Evolutionary conservation across 306 rosid genomes (phyloP).

Genomic region (Vigna mungo): DNA sequence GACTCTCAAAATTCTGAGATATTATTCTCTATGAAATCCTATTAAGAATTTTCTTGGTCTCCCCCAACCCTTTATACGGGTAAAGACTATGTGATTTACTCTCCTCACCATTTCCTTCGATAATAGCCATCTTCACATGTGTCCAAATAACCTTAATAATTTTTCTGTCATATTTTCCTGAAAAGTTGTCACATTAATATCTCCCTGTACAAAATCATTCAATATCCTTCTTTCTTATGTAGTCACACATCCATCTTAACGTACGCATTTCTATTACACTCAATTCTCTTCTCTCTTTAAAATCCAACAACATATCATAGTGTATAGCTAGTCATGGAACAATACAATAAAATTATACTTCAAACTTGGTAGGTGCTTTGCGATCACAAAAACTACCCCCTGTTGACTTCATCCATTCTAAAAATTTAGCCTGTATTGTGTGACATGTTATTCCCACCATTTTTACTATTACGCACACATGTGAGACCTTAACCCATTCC

Average conservation of each 20-base stretch:
- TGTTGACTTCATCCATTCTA: neutral
- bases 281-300: neutral
- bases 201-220: neutral
- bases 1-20: neutral
- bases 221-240: neutral
- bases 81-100: neutral
- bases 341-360: neutral
- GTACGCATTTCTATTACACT: neutral
- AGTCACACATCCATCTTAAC: neutral
- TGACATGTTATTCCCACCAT: too few species aligned
- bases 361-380: neutral
- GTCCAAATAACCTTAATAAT: neutral
- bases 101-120: neutral
- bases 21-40: neutral
- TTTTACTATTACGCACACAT: too few species aligned
- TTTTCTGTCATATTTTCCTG: neutral
- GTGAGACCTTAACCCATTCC: too few species aligned
- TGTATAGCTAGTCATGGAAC: neutral
- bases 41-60: neutral
- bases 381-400: neutral
- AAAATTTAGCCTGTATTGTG: neutral
- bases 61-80: neutral
- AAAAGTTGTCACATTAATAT: neutral
- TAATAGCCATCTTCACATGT: neutral
- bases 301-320: neutral